Evolutionary conservation across 2,329 filamentous ascomycete genomes (phyloP), one percentile per base, ranked within the genome.

Genomic region (Acephala macrosclerotiorum): DNA sequence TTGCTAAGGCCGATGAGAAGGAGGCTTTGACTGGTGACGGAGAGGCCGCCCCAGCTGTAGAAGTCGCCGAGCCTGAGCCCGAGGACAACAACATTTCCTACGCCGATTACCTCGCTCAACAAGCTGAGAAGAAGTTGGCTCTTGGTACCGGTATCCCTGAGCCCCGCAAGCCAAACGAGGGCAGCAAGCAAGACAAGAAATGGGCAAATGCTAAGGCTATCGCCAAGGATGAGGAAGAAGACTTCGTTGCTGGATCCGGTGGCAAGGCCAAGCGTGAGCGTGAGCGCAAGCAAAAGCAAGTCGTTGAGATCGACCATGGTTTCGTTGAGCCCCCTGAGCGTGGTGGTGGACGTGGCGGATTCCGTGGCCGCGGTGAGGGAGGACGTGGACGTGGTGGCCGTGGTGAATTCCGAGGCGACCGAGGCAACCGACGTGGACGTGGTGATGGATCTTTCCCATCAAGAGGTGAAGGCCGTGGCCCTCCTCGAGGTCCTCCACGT

Each of bases 141-240:
- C 87, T 95, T 66, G 85, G 84, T 74, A 80, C 85, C 71, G 87
- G 87, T 74, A 80, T 83, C 74, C 86, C 90, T 75, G 87, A 92
- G 76, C 86, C 93, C 77, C 95, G 96, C 83, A 89, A 94, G 85
- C 84, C 95, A 81, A 97, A 98, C 85, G 94, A 97, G 85, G 94
- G 94, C 77, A 87, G 85, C 84, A 93, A 93, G 85, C 79, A 84
- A 76, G 89, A 94, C 85, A 95, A 96, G 88, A 96, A 97, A 87
- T 97, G 94, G 92, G 92, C 91, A 76, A 85, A 87, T 76, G 94
- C 93, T 79, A 96, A 94, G 85, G 78, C 85, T 66, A 83, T 91
- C 64, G 78, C 82, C 77, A 90, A 91, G 80, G 83, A 88, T 18
- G 79, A 81, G 22, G 86, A 88, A 14, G 89, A 93, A 75, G 89